Evolutionary conservation across 768 basidiomycete genomes (phyloP).

Genomic region (Tulasnella sp.): DNA sequence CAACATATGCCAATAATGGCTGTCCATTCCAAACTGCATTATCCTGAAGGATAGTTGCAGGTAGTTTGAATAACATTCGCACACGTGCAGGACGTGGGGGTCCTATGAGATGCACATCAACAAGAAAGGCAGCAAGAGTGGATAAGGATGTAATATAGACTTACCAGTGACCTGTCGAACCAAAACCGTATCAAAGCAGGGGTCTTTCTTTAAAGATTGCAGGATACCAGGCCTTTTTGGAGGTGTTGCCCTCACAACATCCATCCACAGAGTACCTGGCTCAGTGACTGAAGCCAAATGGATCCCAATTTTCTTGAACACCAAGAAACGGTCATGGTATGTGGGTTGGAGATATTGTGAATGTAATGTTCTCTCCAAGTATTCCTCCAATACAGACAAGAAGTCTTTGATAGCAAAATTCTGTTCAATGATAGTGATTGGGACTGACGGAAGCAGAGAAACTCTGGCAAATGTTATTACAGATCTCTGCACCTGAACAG

Average conservation of each 20-base stretch:
- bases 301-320: constrained; percentile 6
- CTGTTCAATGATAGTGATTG: not conserved
- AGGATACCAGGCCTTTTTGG: not conserved
- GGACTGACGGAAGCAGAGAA: not conserved
- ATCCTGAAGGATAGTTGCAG: constrained; percentile 3
- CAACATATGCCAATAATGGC: constrained; percentile 35
- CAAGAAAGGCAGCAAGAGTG: not conserved
- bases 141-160: not conserved
- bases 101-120: not conserved
- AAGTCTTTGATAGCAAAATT: not conserved
- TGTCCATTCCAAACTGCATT: constrained; percentile 17
- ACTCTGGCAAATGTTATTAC: not conserved
- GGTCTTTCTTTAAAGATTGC: not conserved
- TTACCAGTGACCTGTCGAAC: constrained; percentile 15
- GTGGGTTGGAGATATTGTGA: constrained; percentile 6
- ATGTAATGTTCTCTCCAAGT: not conserved
- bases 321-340: constrained; percentile 6
- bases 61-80: constrained; percentile 31
- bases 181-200: constrained; percentile 29
- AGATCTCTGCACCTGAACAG: not conserved
- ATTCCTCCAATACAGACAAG: not conserved
- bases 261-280: not conserved
- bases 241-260: not conserved
- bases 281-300: not conserved
- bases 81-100: constrained; percentile 25